A percentile compares a stretch with the other conserved stretches of the same genome.
Conservation (phyloP, 371 early-diverging fungal species). For the Catenaria anguillulae region DNA sequence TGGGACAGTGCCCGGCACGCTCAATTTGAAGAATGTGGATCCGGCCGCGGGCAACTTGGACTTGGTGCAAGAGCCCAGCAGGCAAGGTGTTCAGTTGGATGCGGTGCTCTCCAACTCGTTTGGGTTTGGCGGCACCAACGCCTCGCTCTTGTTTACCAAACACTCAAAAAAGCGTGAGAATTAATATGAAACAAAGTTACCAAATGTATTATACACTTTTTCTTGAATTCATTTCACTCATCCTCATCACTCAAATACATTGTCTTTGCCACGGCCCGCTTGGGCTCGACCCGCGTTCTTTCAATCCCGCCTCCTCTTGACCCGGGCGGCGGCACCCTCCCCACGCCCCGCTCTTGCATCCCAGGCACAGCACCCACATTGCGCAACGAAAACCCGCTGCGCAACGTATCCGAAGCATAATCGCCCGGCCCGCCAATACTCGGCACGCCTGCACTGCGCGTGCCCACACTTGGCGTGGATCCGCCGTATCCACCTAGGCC, state of each 20-base stretch:
- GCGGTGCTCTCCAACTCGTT: constrained; percentile 81
- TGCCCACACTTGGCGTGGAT: no score
- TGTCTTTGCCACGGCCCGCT: neutral
- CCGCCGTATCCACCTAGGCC: neutral
- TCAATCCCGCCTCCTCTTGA: neutral
- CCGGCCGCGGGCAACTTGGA: constrained; percentile 37
- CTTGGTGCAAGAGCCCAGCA: constrained; percentile 49
- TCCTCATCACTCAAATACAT: neutral
- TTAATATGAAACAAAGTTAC: no score
- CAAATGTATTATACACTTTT: no score
- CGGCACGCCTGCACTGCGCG: no score
- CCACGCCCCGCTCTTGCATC: neutral
- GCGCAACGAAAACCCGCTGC: neutral
- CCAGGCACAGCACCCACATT: neutral
- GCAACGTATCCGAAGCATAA: neutral
- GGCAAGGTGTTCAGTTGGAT: constrained; percentile 29
- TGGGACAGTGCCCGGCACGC: constrained; percentile 63
- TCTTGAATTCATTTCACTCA: no score
- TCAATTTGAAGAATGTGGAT: constrained; percentile 51
- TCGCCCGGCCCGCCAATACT: neutral
- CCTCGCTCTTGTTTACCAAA: constrained; percentile 34
- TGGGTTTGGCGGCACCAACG: constrained; percentile 95
- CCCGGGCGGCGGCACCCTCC: neutral
- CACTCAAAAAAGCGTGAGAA: neutral
- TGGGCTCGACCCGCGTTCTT: neutral